Conservation (phyloP, 352 stramenopile genomes). For the Globisporangium rhizosaccharum region DNA sequence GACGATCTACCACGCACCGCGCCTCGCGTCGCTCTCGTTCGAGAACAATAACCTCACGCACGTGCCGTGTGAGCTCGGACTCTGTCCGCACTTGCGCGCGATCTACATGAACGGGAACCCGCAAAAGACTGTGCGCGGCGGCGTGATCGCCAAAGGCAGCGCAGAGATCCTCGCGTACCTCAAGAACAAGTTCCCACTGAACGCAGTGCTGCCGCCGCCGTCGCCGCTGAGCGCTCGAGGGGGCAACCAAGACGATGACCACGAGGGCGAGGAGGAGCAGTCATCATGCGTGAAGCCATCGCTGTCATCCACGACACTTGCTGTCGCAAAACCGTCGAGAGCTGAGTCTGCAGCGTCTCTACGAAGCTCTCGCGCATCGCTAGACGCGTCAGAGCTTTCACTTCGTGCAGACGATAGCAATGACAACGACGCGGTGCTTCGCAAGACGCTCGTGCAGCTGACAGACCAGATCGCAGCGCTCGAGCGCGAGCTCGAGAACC, state of each 20-base stretch:
- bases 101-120: conserved; percentile 86
- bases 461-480: conserved; percentile 42
- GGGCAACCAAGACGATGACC: conserved; percentile 3
- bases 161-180: conserved; percentile 66
- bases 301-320: not conserved
- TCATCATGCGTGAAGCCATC: not conserved
- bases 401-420: too few species aligned
- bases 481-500: conserved; percentile 58
- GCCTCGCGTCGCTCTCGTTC: conserved; percentile 66
- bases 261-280: conserved; percentile 3
- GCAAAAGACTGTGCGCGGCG: conserved; percentile 70
- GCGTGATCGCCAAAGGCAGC: conserved; percentile 72
- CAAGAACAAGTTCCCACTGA: conserved; percentile 71
- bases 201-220: conserved; percentile 19
- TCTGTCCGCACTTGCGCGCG: conserved; percentile 54
- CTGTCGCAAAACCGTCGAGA: not conserved
- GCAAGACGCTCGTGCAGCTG: conserved; percentile 20
- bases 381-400: too few species aligned
- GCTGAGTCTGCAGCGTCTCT: not conserved
- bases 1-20: conserved; percentile 49
- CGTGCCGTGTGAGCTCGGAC: conserved; percentile 56
- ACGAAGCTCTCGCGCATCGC: too few species aligned
- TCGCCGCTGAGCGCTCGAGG: not conserved
- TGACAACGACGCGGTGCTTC: not conserved
- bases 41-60: conserved; percentile 80